Base-by-base conservation (phyloP, 306 rosid genomes). In the Prunus fruticosa region DNA sequence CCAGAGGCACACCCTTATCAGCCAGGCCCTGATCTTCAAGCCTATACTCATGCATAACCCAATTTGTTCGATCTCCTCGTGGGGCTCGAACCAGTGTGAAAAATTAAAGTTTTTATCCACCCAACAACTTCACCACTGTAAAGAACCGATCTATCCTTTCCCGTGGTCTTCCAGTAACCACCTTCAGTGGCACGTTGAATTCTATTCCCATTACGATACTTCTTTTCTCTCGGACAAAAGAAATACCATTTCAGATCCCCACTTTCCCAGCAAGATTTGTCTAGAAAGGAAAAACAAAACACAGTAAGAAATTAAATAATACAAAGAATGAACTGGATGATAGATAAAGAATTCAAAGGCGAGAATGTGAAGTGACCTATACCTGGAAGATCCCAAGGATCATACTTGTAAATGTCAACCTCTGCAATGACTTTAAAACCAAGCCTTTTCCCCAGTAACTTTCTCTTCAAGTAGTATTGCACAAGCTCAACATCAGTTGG, bases 371-470 rank as follows among this genome's bases (percentile, higher is more conserved):
- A 12, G 16, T 10, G 72, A 15, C 16, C 23, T 75, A 65, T 71
- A 93, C 98, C 98, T 73, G 92, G 93, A 53, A 93, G 97, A 72
- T 88, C 93, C 93, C 92, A 89, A 6, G 98, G 96, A 46, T 81
- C 74, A 30, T 68, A 80, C 71, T 91, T 87, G 83, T 89, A 88
- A 3, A 93, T 78, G 77, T 91, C 87, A 53, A 91, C 77, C 82
- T 91, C 97, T 10, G 92, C 47, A 46, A 93, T 78, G 7, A 80
- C 82, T 8, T 76, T 77, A 68, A 56, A 1, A 49, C 6, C 69
- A 13, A 83, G 43, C 46, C 54, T 89, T 61, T 72, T 87, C 10
- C 86, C 85, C 61, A 58, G 45, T 3, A 93, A 74, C 82, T 89
- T 93, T 74, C 86, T 88, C 86, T 89, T 87, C 30, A 91, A 79